phyloP scores from a whole-genome alignment of 2,329 filamentous ascomycete species.

The Xylariaceae sp. region DNA sequence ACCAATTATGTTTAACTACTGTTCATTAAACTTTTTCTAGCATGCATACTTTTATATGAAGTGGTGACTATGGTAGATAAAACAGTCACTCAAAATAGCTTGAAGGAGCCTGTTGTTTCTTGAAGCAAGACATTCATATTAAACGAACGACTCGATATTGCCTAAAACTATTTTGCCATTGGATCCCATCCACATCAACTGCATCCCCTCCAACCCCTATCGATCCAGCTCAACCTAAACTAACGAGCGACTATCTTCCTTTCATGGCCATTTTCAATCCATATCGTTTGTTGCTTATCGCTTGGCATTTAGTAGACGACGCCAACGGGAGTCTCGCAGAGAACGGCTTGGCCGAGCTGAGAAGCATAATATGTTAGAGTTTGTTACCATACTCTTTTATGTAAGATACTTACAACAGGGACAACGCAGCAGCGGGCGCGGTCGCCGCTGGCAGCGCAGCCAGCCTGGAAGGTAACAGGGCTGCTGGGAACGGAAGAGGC shows the following conservation, averaged over 20 bases:
- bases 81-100: too few relatives aligned
- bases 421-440: slow-evolving; percentile 59
- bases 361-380: neutral
- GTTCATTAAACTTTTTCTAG: too few relatives aligned
- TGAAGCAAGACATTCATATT: neutral
- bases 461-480: slow-evolving; percentile 51
- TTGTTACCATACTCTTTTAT: neutral
- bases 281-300: neutral
- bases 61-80: too few relatives aligned
- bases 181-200: slow-evolving; percentile 2
- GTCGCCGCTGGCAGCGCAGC: slow-evolving; percentile 52
- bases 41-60: too few relatives aligned
- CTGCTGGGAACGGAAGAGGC: slow-evolving; percentile 46
- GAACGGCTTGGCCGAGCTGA: slow-evolving; percentile 42
- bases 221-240: neutral
- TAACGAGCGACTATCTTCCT: neutral
- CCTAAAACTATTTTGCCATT: neutral
- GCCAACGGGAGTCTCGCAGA: slow-evolving; percentile 44
- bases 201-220: neutral
- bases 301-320: slow-evolving; percentile 31
- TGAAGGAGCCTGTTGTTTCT: neutral
- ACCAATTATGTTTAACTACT: too few relatives aligned
- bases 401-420: slow-evolving; percentile 47
- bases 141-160: slow-evolving; percentile 11
- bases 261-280: neutral